Evolutionary conservation across 208 protist genomes (phyloP).

Genomic region (Trypanosoma melophagium): DNA sequence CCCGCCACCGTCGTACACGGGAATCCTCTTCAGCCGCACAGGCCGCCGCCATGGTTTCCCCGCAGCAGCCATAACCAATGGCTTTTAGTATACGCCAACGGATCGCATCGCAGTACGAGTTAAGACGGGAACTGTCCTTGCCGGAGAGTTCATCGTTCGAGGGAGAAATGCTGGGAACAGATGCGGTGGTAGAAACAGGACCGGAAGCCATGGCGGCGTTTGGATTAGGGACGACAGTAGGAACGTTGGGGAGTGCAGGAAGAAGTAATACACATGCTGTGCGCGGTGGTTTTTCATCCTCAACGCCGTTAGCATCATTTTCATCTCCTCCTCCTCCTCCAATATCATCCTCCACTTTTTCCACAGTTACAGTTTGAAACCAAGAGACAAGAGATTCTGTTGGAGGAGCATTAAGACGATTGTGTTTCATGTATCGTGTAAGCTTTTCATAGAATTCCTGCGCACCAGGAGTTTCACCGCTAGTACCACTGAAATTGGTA

Average conservation of each 20-base stretch:
- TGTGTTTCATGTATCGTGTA: conserved; percentile 31
- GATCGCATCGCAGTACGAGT: conserved; percentile 18
- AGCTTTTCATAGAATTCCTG: conserved; percentile 31
- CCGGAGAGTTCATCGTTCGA: too few species aligned
- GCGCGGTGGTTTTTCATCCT: conserved; percentile 32
- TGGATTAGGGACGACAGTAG: background rate
- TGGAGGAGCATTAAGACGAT: conserved; percentile 25
- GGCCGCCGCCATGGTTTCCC: conserved; percentile 2
- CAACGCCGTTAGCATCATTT: conserved; percentile 25
- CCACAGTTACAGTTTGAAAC: conserved; percentile 68
- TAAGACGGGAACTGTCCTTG: background rate
- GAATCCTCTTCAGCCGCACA: conserved; percentile 11
- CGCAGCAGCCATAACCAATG: conserved; percentile 23
- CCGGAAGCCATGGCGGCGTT: background rate
- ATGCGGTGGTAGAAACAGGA: too few species aligned
- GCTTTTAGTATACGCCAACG: conserved; percentile 16
- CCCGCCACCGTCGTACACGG: background rate
- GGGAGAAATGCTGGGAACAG: too few species aligned
- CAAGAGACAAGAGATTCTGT: conserved; percentile 51
- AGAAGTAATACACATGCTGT: conserved; percentile 43
- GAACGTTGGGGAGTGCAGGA: conserved; percentile 1
- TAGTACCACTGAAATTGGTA: too few species aligned
- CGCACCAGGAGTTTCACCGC: too few species aligned
- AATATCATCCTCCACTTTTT: conserved; percentile 20
- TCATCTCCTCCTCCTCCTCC: conserved; percentile 13